These are phyloP conservation scores for Solanum hybrid DNA, from an alignment of 305 asterid genomes.

Conservation along the genomic window DNA sequence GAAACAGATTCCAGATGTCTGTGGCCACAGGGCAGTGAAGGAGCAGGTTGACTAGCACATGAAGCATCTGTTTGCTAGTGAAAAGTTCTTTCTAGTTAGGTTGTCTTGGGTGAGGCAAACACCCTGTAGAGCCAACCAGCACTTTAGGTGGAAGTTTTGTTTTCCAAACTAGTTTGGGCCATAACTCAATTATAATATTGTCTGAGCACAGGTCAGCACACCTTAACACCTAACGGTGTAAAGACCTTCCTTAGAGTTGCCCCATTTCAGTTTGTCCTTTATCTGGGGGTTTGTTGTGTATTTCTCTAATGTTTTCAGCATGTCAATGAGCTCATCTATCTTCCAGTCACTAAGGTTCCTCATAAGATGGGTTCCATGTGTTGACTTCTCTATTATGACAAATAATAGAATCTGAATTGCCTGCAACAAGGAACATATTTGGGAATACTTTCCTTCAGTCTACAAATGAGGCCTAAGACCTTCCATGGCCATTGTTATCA, in stretches of 20 bases:
- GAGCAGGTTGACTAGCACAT: not conserved
- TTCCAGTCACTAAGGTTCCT: not conserved
- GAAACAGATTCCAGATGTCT: not conserved
- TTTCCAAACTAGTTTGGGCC: not conserved
- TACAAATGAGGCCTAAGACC: not conserved
- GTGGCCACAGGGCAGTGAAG: not conserved
- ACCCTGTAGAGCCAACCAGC: not conserved
- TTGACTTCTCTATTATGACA: not conserved
- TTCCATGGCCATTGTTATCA: not conserved
- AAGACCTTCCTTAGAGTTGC: not conserved
- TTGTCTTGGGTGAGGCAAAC: not conserved
- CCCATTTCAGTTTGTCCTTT: not conserved
- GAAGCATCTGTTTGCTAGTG: not conserved
- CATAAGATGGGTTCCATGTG: not conserved
- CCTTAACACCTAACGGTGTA: not conserved
- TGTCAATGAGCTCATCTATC: not conserved
- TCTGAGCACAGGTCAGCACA: not conserved
- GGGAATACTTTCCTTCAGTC: not conserved
- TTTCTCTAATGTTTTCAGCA: not conserved
- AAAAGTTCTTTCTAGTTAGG: not conserved
- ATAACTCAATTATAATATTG: not conserved
- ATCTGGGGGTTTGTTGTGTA: not conserved
- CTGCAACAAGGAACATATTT: not conserved
- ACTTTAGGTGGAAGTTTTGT: not conserved
- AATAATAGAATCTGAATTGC: not conserved